Conservation (phyloP, 805 yeast species). For the Wickerhamomyces strasburgensis region DNA sequence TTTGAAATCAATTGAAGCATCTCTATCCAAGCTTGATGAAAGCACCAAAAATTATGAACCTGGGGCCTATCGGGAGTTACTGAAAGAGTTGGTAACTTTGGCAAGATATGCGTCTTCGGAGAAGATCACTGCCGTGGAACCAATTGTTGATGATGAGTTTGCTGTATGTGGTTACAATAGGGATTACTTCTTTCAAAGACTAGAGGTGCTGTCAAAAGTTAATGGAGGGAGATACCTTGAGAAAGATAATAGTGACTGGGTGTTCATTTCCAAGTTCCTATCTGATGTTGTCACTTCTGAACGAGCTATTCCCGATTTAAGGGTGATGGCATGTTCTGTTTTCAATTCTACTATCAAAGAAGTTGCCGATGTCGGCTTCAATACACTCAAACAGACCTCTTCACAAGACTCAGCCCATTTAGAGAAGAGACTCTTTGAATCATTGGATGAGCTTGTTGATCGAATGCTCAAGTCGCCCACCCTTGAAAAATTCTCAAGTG, state of each 20-base stretch:
- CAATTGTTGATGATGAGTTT: slow-evolving; percentile 21
- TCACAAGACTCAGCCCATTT: slow-evolving; percentile 20
- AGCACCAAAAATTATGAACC: slow-evolving; percentile 53
- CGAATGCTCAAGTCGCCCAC: slow-evolving; percentile 32
- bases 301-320: slow-evolving; percentile 34
- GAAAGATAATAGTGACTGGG: slow-evolving; percentile 42
- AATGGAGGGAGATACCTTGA: slow-evolving; percentile 47
- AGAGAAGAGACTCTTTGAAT: slow-evolving; percentile 43
- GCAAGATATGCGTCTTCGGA: slow-evolving; percentile 27
- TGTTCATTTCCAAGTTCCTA: slow-evolving; percentile 39
- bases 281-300: slow-evolving; percentile 42
- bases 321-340: slow-evolving; percentile 45
- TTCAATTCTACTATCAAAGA: slow-evolving; percentile 46
- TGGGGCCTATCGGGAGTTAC: slow-evolving; percentile 43
- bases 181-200: slow-evolving; percentile 46
- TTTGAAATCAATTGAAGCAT: slow-evolving; percentile 44
- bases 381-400: not conserved
- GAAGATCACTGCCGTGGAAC: slow-evolving; percentile 16
- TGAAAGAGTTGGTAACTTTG: slow-evolving; percentile 41
- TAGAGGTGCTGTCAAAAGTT: slow-evolving; percentile 47
- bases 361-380: slow-evolving; percentile 22
- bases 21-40: slow-evolving; percentile 58
- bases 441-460: slow-evolving; percentile 42
- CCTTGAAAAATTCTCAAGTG: slow-evolving; percentile 37
- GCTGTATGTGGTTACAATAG: slow-evolving; percentile 47